Base-by-base conservation (phyloP, 2,329 filamentous ascomycete species). In the Clonostachys rosea region DNA sequence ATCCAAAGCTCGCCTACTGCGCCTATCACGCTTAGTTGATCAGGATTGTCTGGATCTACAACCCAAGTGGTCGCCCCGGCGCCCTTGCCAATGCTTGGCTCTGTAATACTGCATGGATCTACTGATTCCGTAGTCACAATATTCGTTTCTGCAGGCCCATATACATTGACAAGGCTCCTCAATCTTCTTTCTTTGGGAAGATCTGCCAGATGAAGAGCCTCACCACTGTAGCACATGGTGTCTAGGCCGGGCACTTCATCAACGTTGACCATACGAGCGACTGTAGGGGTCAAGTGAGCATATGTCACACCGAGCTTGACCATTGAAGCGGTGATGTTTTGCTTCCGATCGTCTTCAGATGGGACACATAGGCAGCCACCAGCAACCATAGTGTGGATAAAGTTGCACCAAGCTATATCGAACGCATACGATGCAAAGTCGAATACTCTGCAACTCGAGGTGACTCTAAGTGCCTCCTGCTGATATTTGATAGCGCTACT, bases 351-450 rank as follows among this genome's bases (percentile, higher is more conserved):
- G 6, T 52, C 42, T 6, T 55, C 52, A 1, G 47, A 50, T 14
- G 44, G 60, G 12, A 70, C 57, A 46, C 67, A 70, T 5, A 70
- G 59, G 47, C 65, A 69, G 13, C 64, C 68, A 24, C 68, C 67
- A 34, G 56, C 49, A 37, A 64, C 56, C 24, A 71, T 60, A 2
- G 68, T 66, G 6, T 60, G 63, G 40, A 68, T 60, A 47, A 68
- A 66, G 40, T 69, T 66, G 16, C 56, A 55, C 1, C 70, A 51
- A 33, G 61, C 62, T 40, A 62, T 64, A 49, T 70, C 67, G 36
- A 68, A 71, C 6, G 63, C 65, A 48, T 70, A 66, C 4, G 63
- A 52, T 16, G 53, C 50, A 43, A 56, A 61, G 45, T 62, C 53
- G 10, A 60, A 48, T 3, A 54, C 50, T 9, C 56, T 46, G 16